Conservation (phyloP, 2,329 filamentous ascomycete species). For the Hypoxylon sp. region DNA sequence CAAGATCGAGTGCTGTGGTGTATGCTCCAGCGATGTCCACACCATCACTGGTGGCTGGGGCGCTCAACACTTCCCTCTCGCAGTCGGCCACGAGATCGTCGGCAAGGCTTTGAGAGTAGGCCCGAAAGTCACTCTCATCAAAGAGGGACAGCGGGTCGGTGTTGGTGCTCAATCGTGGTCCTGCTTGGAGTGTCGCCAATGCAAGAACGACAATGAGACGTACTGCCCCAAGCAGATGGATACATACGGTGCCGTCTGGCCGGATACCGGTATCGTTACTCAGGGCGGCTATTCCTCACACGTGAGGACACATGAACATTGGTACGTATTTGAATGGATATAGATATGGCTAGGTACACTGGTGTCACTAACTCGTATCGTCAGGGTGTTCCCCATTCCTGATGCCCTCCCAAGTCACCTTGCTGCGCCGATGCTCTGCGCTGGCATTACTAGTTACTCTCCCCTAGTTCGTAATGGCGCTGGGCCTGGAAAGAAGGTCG, state of each 20-base stretch:
- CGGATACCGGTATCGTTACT: conserved; percentile 73
- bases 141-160: conserved; percentile 75
- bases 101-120: conserved; percentile 78
- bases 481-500: conserved; percentile 84
- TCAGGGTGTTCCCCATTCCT: conserved; percentile 79
- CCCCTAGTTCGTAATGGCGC: conserved; percentile 82
- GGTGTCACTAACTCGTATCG: conserved; percentile 12
- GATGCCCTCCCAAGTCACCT: conserved; percentile 74
- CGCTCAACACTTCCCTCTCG: conserved; percentile 52
- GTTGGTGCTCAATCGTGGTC: conserved; percentile 78
- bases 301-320: conserved; percentile 83
- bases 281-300: conserved; percentile 75
- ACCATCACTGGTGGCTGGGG: conserved; percentile 79
- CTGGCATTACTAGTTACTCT: conserved; percentile 84
- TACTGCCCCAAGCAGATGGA: conserved; percentile 74
- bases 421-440: conserved; percentile 87
- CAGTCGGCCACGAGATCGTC: conserved; percentile 81
- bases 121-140: conserved; percentile 72
- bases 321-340: conserved; percentile 54
- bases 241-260: conserved; percentile 72
- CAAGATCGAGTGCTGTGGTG: conserved; percentile 85
- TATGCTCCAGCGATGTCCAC: conserved; percentile 81
- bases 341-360: neutral
- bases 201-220: conserved; percentile 76
- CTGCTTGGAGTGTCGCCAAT: conserved; percentile 75